phyloP scores from a whole-genome alignment of 345 rosid species.

The Jatropha curcas region DNA sequence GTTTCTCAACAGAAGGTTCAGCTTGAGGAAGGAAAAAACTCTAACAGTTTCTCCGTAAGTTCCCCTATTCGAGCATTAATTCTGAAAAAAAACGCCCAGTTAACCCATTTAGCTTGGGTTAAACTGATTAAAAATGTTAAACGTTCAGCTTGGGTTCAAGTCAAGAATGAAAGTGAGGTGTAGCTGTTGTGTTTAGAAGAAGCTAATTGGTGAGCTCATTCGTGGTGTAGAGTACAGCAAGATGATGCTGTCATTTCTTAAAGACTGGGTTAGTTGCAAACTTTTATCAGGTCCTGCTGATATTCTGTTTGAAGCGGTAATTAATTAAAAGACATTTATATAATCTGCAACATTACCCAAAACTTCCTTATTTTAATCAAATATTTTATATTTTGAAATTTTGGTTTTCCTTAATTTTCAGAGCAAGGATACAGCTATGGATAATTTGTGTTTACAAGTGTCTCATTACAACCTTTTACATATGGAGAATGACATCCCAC shows the following conservation, averaged over 20 bases:
- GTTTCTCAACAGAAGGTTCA: constrained; percentile 44
- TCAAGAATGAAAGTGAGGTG: constrained; percentile 42
- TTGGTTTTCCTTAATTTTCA: too few species aligned
- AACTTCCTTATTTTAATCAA: too few species aligned
- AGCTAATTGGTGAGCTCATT: constrained; percentile 35
- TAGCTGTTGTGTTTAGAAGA: constrained; percentile 45
- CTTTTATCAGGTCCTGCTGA: constrained; percentile 50
- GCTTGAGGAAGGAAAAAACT: constrained; percentile 46
- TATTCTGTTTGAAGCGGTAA: constrained; percentile 57
- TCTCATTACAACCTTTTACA: constrained; percentile 63
- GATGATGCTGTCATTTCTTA: constrained; percentile 74
- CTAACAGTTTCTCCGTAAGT: constrained; percentile 57
- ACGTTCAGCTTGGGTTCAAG: constrained; percentile 69
- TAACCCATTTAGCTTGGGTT: too few species aligned
- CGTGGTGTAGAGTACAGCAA: constrained; percentile 48
- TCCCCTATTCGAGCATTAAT: too few species aligned
- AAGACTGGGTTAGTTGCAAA: constrained; percentile 67
- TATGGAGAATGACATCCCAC: constrained; percentile 53
- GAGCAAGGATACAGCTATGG: constrained; percentile 44
- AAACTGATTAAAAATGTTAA: too few species aligned
- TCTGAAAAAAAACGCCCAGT: too few species aligned
- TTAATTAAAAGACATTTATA: too few species aligned
- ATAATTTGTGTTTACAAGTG: constrained; percentile 50
- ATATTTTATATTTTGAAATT: too few species aligned
- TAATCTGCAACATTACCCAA: too few species aligned